Percentiles rank a stretch among this genome's conserved stretches.
Evolutionary conservation across 2,329 filamentous ascomycete genomes (phyloP).

Genomic region (Fusarium torulosum): DNA sequence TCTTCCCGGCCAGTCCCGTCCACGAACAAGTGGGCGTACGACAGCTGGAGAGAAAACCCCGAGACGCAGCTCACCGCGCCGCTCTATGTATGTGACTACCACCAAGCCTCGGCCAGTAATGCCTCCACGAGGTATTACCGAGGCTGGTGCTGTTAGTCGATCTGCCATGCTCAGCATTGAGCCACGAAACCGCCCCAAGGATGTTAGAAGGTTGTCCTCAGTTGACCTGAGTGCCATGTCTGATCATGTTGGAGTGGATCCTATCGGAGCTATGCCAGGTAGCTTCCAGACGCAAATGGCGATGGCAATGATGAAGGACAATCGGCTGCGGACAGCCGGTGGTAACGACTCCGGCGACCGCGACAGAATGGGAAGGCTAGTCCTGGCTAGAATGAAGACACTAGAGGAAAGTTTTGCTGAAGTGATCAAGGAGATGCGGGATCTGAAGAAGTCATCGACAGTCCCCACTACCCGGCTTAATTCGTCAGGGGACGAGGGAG

Average conservation of each 20-base stretch:
- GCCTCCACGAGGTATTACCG: conserved; percentile 56
- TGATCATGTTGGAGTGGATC: conserved; percentile 72
- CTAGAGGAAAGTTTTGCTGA: conserved; percentile 92
- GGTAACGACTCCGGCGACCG: conserved; percentile 59
- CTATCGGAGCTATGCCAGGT: conserved; percentile 74
- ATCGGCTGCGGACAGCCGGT: conserved; percentile 62
- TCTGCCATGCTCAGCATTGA: conserved; percentile 66
- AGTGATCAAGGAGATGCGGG: conserved; percentile 83
- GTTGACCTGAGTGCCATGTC: conserved; percentile 81
- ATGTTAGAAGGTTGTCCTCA: conserved; percentile 66
- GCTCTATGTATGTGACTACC: conserved; percentile 58
- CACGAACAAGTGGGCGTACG: conserved; percentile 54
- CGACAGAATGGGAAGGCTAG: conserved; percentile 81
- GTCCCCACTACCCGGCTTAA: conserved; percentile 64
- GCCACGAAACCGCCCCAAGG: conserved; percentile 56
- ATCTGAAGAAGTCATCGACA: conserved; percentile 65
- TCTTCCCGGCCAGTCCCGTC: conserved; percentile 49
- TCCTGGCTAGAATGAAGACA: conserved; percentile 91
- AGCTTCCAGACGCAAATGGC: conserved; percentile 87
- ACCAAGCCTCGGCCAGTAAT: conserved; percentile 69
- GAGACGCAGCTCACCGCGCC: conserved; percentile 62
- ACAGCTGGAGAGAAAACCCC: conserved; percentile 55
- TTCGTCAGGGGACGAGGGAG: conserved; percentile 61
- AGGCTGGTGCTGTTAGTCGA: conserved; percentile 53
- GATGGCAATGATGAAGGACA: conserved; percentile 72